phyloP scores from a whole-genome alignment of 169 alveolate genomes.

The Plasmodium reichenowi region DNA sequence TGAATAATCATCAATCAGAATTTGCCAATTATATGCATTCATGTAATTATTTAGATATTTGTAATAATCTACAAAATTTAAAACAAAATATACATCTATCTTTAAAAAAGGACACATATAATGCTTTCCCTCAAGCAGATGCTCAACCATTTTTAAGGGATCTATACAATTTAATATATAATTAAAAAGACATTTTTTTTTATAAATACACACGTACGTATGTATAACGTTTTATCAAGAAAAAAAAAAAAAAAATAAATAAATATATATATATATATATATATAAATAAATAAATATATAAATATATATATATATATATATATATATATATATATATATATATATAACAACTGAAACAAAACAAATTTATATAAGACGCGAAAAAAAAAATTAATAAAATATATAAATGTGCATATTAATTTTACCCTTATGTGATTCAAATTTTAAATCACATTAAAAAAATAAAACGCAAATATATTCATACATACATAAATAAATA shows the following conservation, averaged over 20 bases:
- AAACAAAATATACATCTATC: constrained; percentile 30
- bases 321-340: too few species aligned
- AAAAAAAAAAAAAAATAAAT: background rate
- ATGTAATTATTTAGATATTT: constrained; percentile 62
- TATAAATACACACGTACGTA: too few species aligned
- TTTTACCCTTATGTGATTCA: too few species aligned
- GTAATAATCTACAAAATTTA: constrained; percentile 41
- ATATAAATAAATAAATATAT: too few species aligned
- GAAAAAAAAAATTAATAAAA: too few species aligned
- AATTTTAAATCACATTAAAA: too few species aligned
- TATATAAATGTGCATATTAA: too few species aligned
- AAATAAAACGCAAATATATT: too few species aligned
- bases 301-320: too few species aligned
- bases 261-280: background rate
- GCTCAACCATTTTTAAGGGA: constrained; percentile 31
- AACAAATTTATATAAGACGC: too few species aligned
- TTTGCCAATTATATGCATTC: constrained; percentile 78
- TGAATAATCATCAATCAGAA: constrained; percentile 89
- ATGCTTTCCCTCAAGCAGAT: constrained; percentile 49
- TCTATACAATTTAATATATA: constrained; percentile 11
- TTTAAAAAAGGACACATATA: constrained; percentile 49
- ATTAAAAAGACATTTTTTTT: background rate
- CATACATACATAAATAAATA: too few species aligned
- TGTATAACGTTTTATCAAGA: background rate
- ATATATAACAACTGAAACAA: too few species aligned